phyloP scores from a whole-genome alignment of 352 stramenopile species.

The Globisporangium solare region DNA sequence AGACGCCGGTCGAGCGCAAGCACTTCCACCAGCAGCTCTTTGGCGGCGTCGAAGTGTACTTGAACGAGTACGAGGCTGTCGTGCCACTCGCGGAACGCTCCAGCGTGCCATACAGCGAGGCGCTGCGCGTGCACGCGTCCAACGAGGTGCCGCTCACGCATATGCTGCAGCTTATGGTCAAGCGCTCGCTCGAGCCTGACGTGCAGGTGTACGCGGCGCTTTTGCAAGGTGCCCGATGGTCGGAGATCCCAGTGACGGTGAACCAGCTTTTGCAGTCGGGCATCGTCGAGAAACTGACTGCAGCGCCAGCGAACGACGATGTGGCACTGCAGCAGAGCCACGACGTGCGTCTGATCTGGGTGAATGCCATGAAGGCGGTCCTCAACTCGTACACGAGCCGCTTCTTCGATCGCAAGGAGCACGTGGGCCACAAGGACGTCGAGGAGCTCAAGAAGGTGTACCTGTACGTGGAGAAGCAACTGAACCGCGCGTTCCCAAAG shows the following conservation, averaged over 20 bases:
- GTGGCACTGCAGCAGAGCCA: conserved; percentile 20
- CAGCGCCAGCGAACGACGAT: conserved; percentile 1
- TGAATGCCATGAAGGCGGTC: conserved; percentile 56
- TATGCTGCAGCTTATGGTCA: conserved; percentile 61
- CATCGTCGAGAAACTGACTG: conserved; percentile 29
- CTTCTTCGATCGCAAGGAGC: conserved; percentile 41
- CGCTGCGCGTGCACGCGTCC: conserved; percentile 48
- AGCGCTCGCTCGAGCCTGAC: conserved; percentile 38
- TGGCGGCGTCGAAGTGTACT: conserved; percentile 29
- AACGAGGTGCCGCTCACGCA: conserved; percentile 47
- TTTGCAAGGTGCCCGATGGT: conserved; percentile 57
- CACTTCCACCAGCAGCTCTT: conserved; percentile 43
- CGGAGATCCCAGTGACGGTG: conserved; percentile 58
- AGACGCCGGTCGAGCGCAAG: conserved; percentile 42
- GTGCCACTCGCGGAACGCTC: conserved; percentile 16
- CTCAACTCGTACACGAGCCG: conserved; percentile 56
- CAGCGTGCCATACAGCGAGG: conserved; percentile 52
- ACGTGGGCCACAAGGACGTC: conserved; percentile 31
- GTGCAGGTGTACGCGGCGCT: conserved; percentile 58
- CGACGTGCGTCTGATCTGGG: conserved; percentile 44
- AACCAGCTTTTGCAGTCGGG: conserved; percentile 51
- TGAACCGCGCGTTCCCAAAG: conserved; percentile 48
- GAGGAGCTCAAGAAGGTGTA: conserved; percentile 55
- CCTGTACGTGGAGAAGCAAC: conserved; percentile 50
- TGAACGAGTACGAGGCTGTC: conserved; percentile 45